Evolutionary conservation across 805 yeast species (phyloP), one percentile per base, ranked within the genome.

Genomic region (Wickerhamomyces sydowiorum): DNA sequence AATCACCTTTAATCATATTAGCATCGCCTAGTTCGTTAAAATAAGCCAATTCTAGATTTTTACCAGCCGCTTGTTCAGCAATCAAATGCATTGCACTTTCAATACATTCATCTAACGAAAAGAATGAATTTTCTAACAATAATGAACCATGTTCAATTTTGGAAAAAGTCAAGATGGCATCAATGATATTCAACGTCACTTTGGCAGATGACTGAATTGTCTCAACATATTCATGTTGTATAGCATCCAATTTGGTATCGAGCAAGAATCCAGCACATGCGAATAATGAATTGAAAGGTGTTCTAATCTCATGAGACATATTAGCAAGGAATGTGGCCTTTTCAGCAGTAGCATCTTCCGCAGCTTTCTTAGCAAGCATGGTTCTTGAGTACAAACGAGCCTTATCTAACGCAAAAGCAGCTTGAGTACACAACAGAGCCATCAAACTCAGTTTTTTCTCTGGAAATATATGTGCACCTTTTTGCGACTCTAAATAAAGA

Each of bases 201-300:
- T 86, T 84, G n/a, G 95, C 93, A 48, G 86, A 72, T 51, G 86
- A 86, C 62, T 85, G 90, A 20, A 86, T 93, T 60, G 87, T 86
- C 20, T 88, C 80, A 51, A 86, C 70, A 89, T 86, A 86, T 64
- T 86, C 95, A 43, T 91, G 73, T 62, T 87, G 96, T 55, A 86
- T 82, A 61, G 85, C 95, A 17, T 93, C 86, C 50, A 86, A 70
- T 53, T 86, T 88, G 0, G 95, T 86, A 50, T 86, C 95, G 35
- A 86, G 71, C 2, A 93, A 80, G 51, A 86, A 69, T 58, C 86
- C 95, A 7, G 96, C 87, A 95, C 86, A 87, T 51, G 95, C 95
- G 55, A 86, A 86, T 37, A 86, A 82, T 62, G 95, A 95, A 62
- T 86, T 86, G 80, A 87, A 82, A 6, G 96, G 96, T 2, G 96